phyloP scores from a whole-genome alignment of 148 eudicot genomes.

The Rhododendron mucronatum region DNA sequence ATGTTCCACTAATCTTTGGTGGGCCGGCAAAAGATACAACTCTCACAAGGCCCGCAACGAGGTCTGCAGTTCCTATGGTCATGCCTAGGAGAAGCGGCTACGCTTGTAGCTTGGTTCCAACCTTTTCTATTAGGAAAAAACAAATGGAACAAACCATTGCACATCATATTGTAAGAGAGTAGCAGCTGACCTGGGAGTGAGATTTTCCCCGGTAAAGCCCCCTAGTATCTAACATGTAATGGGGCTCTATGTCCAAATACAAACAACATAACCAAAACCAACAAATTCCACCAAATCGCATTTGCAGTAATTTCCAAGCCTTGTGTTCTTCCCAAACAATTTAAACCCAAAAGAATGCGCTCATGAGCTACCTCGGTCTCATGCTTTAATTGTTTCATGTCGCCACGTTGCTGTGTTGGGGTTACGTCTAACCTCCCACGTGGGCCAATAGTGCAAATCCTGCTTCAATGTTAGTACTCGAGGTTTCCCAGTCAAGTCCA shows the following conservation, averaged over 20 bases:
- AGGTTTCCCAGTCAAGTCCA: conserved; percentile 89
- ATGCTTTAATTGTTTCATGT: conserved; percentile 53
- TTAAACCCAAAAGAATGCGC: background rate
- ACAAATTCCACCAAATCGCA: background rate
- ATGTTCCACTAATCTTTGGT: background rate
- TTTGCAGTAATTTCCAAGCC: background rate
- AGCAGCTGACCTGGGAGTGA: background rate
- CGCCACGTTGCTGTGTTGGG: conserved; percentile 64
- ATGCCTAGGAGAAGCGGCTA: background rate
- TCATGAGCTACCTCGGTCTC: conserved; percentile 32
- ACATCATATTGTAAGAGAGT: background rate
- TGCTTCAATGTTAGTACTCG: conserved; percentile 85
- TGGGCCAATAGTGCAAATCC: conserved; percentile 97
- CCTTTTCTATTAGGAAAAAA: background rate
- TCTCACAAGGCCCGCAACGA: background rate
- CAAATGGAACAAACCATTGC: background rate
- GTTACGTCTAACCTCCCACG: conserved; percentile 90
- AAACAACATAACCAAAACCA: background rate
- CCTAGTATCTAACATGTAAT: background rate
- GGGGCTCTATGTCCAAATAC: background rate
- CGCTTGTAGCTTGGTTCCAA: background rate
- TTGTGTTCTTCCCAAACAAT: background rate
- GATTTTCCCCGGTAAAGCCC: background rate
- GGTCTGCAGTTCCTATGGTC: background rate
- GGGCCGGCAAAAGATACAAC: background rate